These are phyloP conservation scores for Kodamaea nitidulidarum DNA, from an alignment of 805 yeast species.

Conservation along the genomic window DNA sequence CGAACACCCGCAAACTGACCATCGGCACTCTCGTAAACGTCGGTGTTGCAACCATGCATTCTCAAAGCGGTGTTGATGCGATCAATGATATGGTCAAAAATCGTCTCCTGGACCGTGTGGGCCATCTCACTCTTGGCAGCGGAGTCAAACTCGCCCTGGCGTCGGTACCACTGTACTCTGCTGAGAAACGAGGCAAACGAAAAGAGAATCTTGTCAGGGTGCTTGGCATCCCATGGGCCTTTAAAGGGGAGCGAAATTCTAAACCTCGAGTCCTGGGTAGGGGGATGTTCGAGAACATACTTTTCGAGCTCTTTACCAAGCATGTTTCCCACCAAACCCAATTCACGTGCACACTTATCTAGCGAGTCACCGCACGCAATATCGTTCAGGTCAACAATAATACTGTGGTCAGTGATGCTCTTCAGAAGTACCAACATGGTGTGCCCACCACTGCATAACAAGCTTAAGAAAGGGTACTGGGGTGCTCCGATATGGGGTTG, in stretches of 20 bases:
- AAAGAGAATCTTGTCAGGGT: slow-evolving; percentile 40
- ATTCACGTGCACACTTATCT: slow-evolving; percentile 85
- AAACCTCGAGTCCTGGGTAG: slow-evolving; percentile 16
- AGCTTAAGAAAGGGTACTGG: slow-evolving; percentile 63
- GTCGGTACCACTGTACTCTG: slow-evolving; percentile 36
- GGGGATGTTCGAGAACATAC: slow-evolving; percentile 35
- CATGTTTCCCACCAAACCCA: slow-evolving; percentile 80
- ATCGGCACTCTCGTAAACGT: slow-evolving; percentile 16
- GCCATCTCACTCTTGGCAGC: slow-evolving; percentile 49
- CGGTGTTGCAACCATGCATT: slow-evolving; percentile 22
- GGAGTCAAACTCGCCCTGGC: slow-evolving; percentile 30
- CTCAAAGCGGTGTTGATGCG: slow-evolving; percentile 53
- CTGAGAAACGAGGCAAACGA: slow-evolving; percentile 79
- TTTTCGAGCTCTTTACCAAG: slow-evolving; percentile 78
- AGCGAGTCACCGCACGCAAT: slow-evolving; percentile 92
- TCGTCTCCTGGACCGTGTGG: slow-evolving; percentile 54
- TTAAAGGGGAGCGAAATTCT: slow-evolving; percentile 29
- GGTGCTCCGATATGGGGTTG: slow-evolving; percentile 52
- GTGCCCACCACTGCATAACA: slow-evolving; percentile 91
- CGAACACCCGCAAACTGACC: slow-evolving; percentile 40
- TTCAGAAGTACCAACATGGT: slow-evolving; percentile 76
- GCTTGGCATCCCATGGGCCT: slow-evolving; percentile 25
- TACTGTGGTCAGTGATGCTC: slow-evolving; percentile 60
- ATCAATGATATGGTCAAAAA: slow-evolving; percentile 69
- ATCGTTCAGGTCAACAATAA: slow-evolving; percentile 72